These are phyloP conservation scores for Diversispora eburnea DNA, from an alignment of 192 early-diverging fungal species.

Conservation along the genomic window DNA sequence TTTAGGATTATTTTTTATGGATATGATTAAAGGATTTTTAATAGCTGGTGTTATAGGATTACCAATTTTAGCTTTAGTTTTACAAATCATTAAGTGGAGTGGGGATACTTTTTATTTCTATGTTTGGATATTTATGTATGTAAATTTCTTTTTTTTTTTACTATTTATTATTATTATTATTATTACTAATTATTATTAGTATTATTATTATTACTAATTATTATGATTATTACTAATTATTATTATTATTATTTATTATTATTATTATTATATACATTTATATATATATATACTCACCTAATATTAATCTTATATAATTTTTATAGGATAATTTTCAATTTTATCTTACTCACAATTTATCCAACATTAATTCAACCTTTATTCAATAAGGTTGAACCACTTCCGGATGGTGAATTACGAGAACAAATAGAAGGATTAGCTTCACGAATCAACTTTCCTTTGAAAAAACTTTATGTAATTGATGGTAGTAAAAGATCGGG, in stretches of 20 bases:
- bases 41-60: slow-evolving; percentile 70
- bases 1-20: slow-evolving; percentile 69
- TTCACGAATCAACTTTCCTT: slow-evolving; percentile 77
- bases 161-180: too few relatives aligned
- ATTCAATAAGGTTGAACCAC: slow-evolving; percentile 92
- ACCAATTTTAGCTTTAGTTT: slow-evolving; percentile 74
- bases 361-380: slow-evolving; percentile 97
- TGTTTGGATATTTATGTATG: slow-evolving; percentile 86
- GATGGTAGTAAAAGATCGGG: slow-evolving; percentile 88
- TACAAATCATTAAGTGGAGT: slow-evolving; percentile 77
- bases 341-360: slow-evolving; percentile 75
- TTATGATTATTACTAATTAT: too few relatives aligned
- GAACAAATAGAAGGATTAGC: slow-evolving; percentile 79
- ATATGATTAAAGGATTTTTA: slow-evolving; percentile 69
- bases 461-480: slow-evolving; percentile 93
- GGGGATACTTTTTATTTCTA: slow-evolving; percentile 88
- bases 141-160: neutral
- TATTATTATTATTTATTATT: slow-evolving; percentile 55
- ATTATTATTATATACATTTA: slow-evolving; percentile 90
- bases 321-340: slow-evolving; percentile 60
- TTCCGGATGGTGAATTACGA: slow-evolving; percentile 78
- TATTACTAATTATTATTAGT: too few relatives aligned
- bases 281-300: slow-evolving; percentile 34
- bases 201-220: too few relatives aligned
- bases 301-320: neutral